A percentile compares a stretch with the other conserved stretches of the same genome.
Evolutionary conservation across 78 protist species (phyloP).

Genomic region (Diacronema lutheri): DNA sequence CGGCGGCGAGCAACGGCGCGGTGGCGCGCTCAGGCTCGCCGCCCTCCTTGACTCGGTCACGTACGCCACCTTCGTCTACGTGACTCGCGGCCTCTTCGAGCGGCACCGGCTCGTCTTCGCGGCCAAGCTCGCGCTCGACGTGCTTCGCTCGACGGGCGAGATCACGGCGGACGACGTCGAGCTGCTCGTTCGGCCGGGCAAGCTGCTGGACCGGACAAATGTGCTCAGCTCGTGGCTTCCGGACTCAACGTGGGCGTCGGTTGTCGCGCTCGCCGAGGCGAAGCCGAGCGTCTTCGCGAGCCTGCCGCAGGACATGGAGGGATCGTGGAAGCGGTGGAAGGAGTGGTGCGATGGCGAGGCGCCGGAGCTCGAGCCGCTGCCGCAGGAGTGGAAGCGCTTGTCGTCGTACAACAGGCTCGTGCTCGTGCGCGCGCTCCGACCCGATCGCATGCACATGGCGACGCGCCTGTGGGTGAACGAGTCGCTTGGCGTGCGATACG

Average conservation of each 20-base stretch:
- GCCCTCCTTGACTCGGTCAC: neutral
- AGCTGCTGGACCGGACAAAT: neutral
- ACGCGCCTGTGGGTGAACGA: conserved; percentile 46
- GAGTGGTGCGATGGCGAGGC: conserved; percentile 61
- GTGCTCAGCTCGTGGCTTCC: conserved; percentile 52
- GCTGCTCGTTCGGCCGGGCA: conserved; percentile 39
- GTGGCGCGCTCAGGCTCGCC: no score
- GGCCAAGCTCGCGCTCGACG: neutral
- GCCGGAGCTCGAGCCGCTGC: conserved; percentile 80
- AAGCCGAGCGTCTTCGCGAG: conserved; percentile 37
- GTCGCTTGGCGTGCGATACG: conserved; percentile 49
- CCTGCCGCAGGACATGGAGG: conserved; percentile 64
- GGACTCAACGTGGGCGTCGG: conserved; percentile 46
- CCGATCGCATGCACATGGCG: conserved; percentile 78
- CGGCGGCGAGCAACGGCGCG: no score
- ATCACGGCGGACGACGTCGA: conserved; percentile 33
- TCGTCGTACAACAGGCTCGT: conserved; percentile 49
- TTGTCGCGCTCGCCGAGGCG: conserved; percentile 42
- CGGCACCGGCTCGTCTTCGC: conserved; percentile 59
- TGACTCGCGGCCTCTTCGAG: conserved; percentile 67
- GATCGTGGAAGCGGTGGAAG: conserved; percentile 65
- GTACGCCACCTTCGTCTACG: conserved; percentile 27
- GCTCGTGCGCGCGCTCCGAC: conserved; percentile 73
- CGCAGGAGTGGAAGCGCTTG: conserved; percentile 76
- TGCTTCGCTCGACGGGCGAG: neutral